Conservation (phyloP, 129 eudicot genomes). For the Lactuca saligna region DNA sequence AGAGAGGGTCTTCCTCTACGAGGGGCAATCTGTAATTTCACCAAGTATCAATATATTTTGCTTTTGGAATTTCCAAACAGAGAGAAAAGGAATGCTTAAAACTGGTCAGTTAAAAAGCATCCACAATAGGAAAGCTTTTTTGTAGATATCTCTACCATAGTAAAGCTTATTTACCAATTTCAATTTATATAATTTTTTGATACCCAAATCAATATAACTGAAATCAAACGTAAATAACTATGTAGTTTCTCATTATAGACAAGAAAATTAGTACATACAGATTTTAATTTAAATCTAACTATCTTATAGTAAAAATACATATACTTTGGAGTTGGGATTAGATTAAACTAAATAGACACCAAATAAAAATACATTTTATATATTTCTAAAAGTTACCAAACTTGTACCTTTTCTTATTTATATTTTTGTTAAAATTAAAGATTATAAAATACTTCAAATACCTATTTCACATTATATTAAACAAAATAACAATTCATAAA, state of each 20-base stretch:
- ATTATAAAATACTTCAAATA: too few relatives aligned
- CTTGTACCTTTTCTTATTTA: not conserved
- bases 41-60: conserved; percentile 11
- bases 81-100: conserved; percentile 4
- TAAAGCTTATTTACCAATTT: too few relatives aligned
- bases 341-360: not conserved
- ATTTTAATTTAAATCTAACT: not conserved
- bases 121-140: not conserved
- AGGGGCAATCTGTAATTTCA: conserved; percentile 76
- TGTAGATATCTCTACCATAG: too few relatives aligned
- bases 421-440: too few relatives aligned
- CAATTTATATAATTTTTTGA: too few relatives aligned
- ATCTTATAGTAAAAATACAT: too few relatives aligned
- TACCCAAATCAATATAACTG: too few relatives aligned
- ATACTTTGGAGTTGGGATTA: not conserved
- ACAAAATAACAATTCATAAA: too few relatives aligned
- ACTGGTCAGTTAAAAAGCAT: not conserved
- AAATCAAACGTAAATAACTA: too few relatives aligned
- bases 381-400: not conserved
- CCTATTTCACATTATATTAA: not conserved
- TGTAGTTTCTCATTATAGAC: not conserved
- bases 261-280: too few relatives aligned
- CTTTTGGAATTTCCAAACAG: conserved; percentile 6
- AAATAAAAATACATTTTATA: too few relatives aligned
- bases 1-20: conserved; percentile 93